phyloP scores from a whole-genome alignment of 1,284 basidiomycete genomes.

The Anthracocystis panici-leucophaei region DNA sequence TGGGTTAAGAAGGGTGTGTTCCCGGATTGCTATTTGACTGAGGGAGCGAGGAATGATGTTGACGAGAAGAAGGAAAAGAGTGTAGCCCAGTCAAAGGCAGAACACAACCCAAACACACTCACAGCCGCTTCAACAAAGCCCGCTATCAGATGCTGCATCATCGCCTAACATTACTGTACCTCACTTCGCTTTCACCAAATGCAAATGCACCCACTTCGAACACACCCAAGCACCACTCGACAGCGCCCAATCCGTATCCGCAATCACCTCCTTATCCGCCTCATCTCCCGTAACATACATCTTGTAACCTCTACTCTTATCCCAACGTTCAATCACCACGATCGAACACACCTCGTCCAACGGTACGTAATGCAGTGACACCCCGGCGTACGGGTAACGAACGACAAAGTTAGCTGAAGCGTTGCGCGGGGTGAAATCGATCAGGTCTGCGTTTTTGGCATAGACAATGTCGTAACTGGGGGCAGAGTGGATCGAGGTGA shows the following conservation, averaged over 20 bases:
- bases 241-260: background rate
- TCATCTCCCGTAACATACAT: background rate
- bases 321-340: background rate
- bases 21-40: conserved; percentile 41
- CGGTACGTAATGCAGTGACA: background rate
- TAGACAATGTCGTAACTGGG: background rate
- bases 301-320: background rate
- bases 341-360: background rate
- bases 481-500: background rate
- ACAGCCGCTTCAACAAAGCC: too few species aligned
- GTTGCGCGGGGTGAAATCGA: background rate
- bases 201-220: background rate
- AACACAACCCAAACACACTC: too few species aligned
- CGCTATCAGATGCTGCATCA: too few species aligned
- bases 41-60: background rate
- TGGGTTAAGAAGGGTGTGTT: conserved; percentile 76
- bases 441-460: background rate
- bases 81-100: background rate
- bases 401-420: background rate
- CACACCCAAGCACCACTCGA: background rate
- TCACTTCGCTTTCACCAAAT: background rate
- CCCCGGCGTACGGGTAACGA: background rate
- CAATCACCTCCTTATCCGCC: background rate
- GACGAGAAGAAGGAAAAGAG: background rate
- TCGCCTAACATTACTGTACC: too few species aligned